These are phyloP conservation scores for Capsella bursapastoris DNA, from an alignment of 345 rosid genomes.

Conservation along the genomic window DNA sequence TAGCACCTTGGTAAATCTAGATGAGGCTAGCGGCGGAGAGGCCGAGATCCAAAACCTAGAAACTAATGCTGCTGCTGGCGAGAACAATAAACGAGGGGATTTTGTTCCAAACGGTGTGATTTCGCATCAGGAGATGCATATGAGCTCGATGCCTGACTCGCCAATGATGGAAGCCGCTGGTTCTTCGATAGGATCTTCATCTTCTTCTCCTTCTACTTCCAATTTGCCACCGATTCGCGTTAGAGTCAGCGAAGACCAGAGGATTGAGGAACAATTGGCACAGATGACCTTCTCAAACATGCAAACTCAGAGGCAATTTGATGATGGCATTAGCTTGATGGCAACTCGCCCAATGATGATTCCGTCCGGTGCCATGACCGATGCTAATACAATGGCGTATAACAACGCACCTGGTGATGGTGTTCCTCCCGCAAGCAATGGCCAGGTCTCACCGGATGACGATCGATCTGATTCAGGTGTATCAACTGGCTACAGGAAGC, in stretches of 20 bases:
- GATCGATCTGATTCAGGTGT: constrained; percentile 72
- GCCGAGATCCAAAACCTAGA: constrained; percentile 34
- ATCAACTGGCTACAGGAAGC: constrained; percentile 58
- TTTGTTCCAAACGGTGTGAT: constrained; percentile 13
- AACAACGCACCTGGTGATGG: constrained; percentile 28
- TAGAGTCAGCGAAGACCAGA: constrained; percentile 48
- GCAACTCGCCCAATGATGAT: constrained; percentile 45
- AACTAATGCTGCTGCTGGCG: constrained; percentile 28
- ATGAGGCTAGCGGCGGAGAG: constrained; percentile 42
- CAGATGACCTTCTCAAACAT: constrained; percentile 52
- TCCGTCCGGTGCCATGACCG: constrained; percentile 27
- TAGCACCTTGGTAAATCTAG: constrained; percentile 59
- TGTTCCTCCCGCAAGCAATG: constrained; percentile 34
- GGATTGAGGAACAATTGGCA: constrained; percentile 67
- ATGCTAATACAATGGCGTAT: constrained; percentile 29
- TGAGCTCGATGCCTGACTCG: constrained; percentile 60
- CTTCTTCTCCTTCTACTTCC: constrained; percentile 71
- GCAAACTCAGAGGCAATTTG: constrained; percentile 47
- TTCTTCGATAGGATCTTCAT: constrained; percentile 63
- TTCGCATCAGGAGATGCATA: constrained; percentile 53
- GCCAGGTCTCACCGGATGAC: constrained; percentile 54
- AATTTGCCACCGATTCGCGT: constrained; percentile 75
- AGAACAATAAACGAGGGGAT: constrained; percentile 45
- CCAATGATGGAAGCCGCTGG: constrained; percentile 55
- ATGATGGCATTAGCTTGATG: constrained; percentile 46